phyloP scores from a whole-genome alignment of 768 basidiomycete genomes.

The Lepiota brunneoincarnata region DNA sequence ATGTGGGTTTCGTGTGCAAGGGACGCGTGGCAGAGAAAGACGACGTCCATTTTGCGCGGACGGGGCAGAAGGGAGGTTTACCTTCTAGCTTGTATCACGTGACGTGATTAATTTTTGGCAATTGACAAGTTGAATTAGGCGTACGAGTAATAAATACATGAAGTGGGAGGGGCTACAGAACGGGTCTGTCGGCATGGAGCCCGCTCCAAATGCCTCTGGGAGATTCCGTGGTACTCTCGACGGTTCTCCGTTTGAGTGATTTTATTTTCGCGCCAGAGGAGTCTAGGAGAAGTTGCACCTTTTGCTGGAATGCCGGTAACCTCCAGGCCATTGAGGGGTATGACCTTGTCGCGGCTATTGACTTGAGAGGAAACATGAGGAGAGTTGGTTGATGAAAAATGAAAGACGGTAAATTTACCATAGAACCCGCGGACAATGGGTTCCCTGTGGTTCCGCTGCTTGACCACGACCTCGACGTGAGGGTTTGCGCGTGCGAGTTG shows the following conservation, averaged over 20 bases:
- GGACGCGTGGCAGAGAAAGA: conserved; percentile 3
- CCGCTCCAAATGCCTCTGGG: conserved; percentile 91
- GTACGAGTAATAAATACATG: conserved; percentile 11
- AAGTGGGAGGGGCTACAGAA: conserved; percentile 29
- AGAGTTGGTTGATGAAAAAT: not conserved
- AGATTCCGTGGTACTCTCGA: conserved; percentile 78
- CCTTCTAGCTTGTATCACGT: conserved; percentile 20
- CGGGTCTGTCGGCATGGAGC: conserved; percentile 72
- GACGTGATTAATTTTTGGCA: not conserved
- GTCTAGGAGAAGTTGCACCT: conserved; percentile 81
- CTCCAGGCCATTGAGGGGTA: conserved; percentile 74
- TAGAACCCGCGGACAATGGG: conserved; percentile 86
- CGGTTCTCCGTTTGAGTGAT: conserved; percentile 69
- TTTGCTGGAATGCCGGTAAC: conserved; percentile 71
- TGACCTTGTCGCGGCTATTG: conserved; percentile 86
- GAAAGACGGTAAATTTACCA: conserved; percentile 38
- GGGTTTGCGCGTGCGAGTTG: conserved; percentile 69
- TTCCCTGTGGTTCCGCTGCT: conserved; percentile 69
- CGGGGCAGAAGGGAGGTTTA: conserved; percentile 27
- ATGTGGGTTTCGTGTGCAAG: conserved; percentile 11
- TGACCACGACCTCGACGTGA: conserved; percentile 82
- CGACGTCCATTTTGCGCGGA: not conserved
- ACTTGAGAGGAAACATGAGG: conserved; percentile 37
- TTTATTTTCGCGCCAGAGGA: conserved; percentile 86
- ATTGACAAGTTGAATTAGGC: conserved; percentile 7